Conservation (phyloP, 202 grass and related monocot species). For the Alloteropsis angusta region DNA sequence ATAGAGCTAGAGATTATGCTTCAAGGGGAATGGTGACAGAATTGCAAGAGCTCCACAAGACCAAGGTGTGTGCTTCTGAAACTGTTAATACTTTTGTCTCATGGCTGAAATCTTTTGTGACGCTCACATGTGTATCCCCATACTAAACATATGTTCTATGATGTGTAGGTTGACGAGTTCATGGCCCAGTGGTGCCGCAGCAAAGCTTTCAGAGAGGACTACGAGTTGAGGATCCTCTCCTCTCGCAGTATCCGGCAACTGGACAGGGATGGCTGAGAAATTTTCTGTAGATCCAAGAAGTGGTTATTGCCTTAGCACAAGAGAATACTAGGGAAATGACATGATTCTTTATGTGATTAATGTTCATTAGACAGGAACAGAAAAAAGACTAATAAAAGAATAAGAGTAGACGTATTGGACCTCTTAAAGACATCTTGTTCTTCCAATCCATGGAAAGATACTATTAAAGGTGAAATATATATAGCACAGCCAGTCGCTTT, state of each 20-base stretch:
- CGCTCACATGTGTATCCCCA: not conserved
- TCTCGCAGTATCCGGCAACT: constrained; percentile 54
- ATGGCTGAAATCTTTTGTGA: not conserved
- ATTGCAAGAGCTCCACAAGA: constrained; percentile 51
- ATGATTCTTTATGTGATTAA: not conserved
- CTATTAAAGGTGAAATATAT: not conserved
- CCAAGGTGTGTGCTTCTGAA: constrained; percentile 46
- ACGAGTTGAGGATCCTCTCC: constrained; percentile 54
- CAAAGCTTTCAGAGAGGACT: constrained; percentile 77
- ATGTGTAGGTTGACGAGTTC: constrained; percentile 59
- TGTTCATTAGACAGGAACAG: not conserved
- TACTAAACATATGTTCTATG: constrained; percentile 18
- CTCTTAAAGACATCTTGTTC: not conserved
- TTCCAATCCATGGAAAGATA: not conserved
- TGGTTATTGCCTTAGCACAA: not conserved
- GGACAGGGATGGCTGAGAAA: constrained; percentile 46
- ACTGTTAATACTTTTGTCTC: not conserved
- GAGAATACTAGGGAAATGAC: not conserved
- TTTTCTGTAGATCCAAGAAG: not conserved
- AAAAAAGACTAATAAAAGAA: not conserved
- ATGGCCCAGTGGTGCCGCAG: constrained; percentile 56
- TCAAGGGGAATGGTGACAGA: constrained; percentile 50
- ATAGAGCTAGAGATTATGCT: constrained; percentile 53
- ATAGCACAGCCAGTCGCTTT: not conserved
- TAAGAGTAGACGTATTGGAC: no score